Evolutionary conservation across 2,329 filamentous ascomycete species (phyloP).

Genomic region (Botrytis byssoidea): DNA sequence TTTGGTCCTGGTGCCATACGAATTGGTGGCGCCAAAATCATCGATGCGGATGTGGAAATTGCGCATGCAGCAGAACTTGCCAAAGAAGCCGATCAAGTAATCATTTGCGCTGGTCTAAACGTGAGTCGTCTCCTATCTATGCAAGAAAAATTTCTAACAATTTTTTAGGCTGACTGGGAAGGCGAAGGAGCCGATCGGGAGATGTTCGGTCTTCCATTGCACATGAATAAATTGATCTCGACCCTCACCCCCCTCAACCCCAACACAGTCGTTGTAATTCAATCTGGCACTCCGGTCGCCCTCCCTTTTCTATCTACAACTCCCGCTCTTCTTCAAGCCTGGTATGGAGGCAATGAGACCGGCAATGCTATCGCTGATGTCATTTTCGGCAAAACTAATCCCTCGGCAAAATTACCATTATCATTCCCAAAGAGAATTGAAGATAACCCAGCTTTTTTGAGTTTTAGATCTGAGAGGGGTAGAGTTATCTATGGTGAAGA

Average conservation of each 20-base stretch:
- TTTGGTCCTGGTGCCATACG: slow-evolving; percentile 61
- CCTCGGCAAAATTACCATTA: slow-evolving; percentile 70
- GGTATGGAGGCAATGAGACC: slow-evolving; percentile 86
- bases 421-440: slow-evolving; percentile 67
- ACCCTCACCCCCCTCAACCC: slow-evolving; percentile 56
- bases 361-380: slow-evolving; percentile 79
- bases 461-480: slow-evolving; percentile 68
- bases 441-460: slow-evolving; percentile 74
- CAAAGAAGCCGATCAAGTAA: slow-evolving; percentile 67
- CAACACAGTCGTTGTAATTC: slow-evolving; percentile 70
- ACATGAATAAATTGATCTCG: slow-evolving; percentile 44
- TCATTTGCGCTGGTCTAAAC: slow-evolving; percentile 75
- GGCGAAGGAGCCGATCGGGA: slow-evolving; percentile 38
- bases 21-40: slow-evolving; percentile 58
- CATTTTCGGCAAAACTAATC: slow-evolving; percentile 60
- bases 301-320: slow-evolving; percentile 65
- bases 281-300: slow-evolving; percentile 71
- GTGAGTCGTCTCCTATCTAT: slow-evolving; percentile 37
- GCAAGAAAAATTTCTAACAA: slow-evolving; percentile 50
- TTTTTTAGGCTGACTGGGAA: slow-evolving; percentile 48
- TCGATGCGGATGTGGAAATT: slow-evolving; percentile 59
- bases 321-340: slow-evolving; percentile 66
- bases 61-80: slow-evolving; percentile 65
- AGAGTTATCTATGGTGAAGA: slow-evolving; percentile 77
- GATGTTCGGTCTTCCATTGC: slow-evolving; percentile 33